Evolutionary conservation across 352 stramenopile species (phyloP), one percentile per base, ranked within the genome.

Genomic region (Phytophthora syringae): DNA sequence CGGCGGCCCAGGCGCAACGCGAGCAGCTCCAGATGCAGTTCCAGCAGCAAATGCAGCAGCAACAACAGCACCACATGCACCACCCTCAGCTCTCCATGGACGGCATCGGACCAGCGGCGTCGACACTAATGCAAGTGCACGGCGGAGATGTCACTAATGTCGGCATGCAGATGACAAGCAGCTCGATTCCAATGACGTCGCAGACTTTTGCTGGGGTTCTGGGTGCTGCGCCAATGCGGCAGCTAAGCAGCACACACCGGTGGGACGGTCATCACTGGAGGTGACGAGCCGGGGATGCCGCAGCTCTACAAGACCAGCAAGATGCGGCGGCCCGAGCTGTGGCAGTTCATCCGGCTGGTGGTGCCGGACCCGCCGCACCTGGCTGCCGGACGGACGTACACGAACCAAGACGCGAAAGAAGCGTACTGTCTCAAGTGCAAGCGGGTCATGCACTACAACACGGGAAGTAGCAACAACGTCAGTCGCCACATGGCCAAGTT

Each of bases 401-500:
- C 76, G 42, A 84, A 84, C 58, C 76, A 80, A 54, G 76, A 84
- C 64, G 76, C 76, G 18, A 76, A 80, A 49, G 73, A 84, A 54
- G 76, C 76, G 36, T 84, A 80, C 43, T 84, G 76, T 39, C 68
- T 84, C 24, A 84, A 84, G 49, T 84, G 76, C 67, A 82, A 84
- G 59, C 76, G 72, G 16, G 70, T 78, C 34, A 84, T 84, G 76
- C 76, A 82, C 53, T 84, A 84, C 52, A 82, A 84, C 45, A 84
- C 76, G 4, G 72, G 73, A 39, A 84, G 73, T 51, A 82, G 73
- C 73, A 84, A 84, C 44, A 84, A 84, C 52, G 76, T 84, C 20
- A 84, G 76, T 48, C 72, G 76, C 3, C 76, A 84, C 59, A 84
- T 84, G 76, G 67, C 73, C 57, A 84, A 84, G 60, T 84, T 80